Evolutionary conservation across 2,329 filamentous ascomycete genomes (phyloP).

Genomic region (Elsinoe ampelina): DNA sequence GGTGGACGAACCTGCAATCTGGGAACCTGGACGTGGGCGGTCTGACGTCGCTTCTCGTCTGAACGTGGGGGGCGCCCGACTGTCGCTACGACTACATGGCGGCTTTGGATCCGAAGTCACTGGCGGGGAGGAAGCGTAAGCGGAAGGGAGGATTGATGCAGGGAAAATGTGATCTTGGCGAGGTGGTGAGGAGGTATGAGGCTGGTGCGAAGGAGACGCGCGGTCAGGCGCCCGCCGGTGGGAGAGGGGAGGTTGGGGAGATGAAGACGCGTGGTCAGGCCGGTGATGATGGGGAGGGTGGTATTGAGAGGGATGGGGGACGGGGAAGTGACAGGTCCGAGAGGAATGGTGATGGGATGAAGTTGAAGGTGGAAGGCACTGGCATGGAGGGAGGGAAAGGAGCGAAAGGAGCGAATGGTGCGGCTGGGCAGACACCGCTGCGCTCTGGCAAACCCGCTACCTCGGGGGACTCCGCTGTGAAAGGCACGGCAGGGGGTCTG

Average conservation of each 20-base stretch:
- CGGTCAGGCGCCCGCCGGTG: background rate
- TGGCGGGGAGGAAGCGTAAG: background rate
- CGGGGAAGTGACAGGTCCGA: background rate
- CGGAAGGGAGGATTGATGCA: background rate
- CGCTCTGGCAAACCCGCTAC: background rate
- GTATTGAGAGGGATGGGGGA: background rate
- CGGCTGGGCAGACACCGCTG: background rate
- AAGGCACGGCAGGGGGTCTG: constrained; percentile 31
- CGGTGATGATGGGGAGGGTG: background rate
- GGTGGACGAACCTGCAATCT: too few relatives aligned
- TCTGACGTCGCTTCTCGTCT: too few relatives aligned
- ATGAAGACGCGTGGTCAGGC: background rate
- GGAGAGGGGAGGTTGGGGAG: background rate
- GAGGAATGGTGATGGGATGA: background rate
- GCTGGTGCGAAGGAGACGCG: background rate
- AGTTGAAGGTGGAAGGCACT: background rate
- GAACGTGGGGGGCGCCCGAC: too few relatives aligned
- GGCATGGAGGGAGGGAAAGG: background rate
- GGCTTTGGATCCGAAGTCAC: background rate
- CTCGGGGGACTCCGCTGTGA: too few relatives aligned
- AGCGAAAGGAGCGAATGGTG: background rate
- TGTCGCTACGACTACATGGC: background rate
- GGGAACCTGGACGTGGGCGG: too few relatives aligned
- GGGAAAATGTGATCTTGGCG: background rate
- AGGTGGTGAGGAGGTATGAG: background rate